A percentile compares a stretch with the other conserved stretches of the same genome.
These are phyloP conservation scores for Acacia confusa DNA, from an alignment of 306 rosid genomes.

Conservation along the genomic window DNA sequence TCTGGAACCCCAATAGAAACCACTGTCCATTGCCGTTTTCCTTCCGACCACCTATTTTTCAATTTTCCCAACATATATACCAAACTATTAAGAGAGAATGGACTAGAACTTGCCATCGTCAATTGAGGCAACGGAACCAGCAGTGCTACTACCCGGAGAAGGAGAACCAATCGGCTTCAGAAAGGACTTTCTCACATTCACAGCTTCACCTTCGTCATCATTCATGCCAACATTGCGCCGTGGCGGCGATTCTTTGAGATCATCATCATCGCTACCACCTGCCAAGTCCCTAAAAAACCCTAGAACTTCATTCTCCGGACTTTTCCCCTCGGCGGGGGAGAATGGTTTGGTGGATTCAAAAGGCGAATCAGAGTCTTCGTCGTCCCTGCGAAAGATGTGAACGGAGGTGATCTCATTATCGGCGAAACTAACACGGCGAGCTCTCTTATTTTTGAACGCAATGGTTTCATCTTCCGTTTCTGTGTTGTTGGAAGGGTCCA, in stretches of 20 bases:
- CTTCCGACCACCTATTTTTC: background rate
- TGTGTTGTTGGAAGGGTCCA: constrained; percentile 60
- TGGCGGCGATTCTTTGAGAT: constrained; percentile 26
- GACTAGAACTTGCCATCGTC: constrained; percentile 35
- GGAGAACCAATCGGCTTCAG: constrained; percentile 41
- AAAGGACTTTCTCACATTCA: constrained; percentile 32
- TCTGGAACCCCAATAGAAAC: background rate
- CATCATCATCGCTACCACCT: constrained; percentile 52
- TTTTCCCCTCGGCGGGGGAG: constrained; percentile 20
- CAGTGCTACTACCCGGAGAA: constrained; percentile 43
- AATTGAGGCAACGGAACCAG: constrained; percentile 19
- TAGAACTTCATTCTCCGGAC: constrained; percentile 26
- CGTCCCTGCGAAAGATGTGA: constrained; percentile 78
- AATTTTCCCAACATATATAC: background rate
- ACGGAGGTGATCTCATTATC: constrained; percentile 93
- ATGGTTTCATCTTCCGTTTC: constrained; percentile 58
- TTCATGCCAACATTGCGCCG: constrained; percentile 34
- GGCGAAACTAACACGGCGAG: constrained; percentile 95
- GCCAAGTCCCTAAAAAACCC: constrained; percentile 65
- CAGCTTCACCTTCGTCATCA: constrained; percentile 22
- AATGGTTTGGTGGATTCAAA: constrained; percentile 39
- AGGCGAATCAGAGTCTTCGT: constrained; percentile 60
- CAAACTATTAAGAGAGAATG: background rate
- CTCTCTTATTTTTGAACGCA: constrained; percentile 53
- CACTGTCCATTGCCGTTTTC: background rate